A percentile compares a stretch with the other conserved stretches of the same genome.
phyloP scores from a whole-genome alignment of 768 basidiomycete genomes.

The Kwoniella dendrophila region DNA sequence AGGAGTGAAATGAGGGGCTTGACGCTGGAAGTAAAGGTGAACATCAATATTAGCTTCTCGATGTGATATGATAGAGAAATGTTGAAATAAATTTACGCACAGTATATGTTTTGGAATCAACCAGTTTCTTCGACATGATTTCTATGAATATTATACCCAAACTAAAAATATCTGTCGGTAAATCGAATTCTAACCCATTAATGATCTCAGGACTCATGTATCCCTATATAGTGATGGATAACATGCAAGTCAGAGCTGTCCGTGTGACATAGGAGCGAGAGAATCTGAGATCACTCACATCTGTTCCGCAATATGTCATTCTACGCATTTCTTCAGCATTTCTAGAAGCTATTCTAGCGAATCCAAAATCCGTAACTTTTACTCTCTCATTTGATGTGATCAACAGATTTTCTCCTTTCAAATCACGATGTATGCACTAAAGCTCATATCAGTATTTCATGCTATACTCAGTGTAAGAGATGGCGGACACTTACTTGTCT shows the following conservation, averaged over 20 bases:
- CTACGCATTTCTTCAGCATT: conserved; percentile 75
- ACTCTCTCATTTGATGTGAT: conserved; percentile 89
- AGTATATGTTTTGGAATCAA: conserved; percentile 67
- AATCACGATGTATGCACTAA: conserved; percentile 65
- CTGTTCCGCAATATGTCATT: conserved; percentile 58
- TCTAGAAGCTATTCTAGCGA: conserved; percentile 88
- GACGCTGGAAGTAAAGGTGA: conserved; percentile 59
- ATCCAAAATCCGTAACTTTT: conserved; percentile 99
- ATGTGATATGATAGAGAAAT: not conserved
- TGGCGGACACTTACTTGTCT: conserved; percentile 61
- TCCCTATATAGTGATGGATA: conserved; percentile 60
- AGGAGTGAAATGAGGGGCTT: conserved; percentile 75
- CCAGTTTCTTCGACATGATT: conserved; percentile 79
- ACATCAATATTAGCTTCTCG: not conserved
- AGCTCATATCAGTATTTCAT: not conserved
- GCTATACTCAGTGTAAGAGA: conserved; percentile 4
- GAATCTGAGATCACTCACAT: conserved; percentile 38
- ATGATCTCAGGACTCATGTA: conserved; percentile 98
- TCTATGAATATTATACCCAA: conserved; percentile 78
- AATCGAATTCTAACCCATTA: conserved; percentile 84
- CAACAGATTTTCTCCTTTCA: conserved; percentile 97
- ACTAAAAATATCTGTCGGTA: conserved; percentile 92
- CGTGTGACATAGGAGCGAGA: not conserved
- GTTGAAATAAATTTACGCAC: conserved; percentile 30
- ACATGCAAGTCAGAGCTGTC: not conserved